Percentiles rank a stretch among this genome's conserved stretches.
Evolutionary conservation across 345 rosid genomes (phyloP).

Genomic region (Alliaria petiolata): DNA sequence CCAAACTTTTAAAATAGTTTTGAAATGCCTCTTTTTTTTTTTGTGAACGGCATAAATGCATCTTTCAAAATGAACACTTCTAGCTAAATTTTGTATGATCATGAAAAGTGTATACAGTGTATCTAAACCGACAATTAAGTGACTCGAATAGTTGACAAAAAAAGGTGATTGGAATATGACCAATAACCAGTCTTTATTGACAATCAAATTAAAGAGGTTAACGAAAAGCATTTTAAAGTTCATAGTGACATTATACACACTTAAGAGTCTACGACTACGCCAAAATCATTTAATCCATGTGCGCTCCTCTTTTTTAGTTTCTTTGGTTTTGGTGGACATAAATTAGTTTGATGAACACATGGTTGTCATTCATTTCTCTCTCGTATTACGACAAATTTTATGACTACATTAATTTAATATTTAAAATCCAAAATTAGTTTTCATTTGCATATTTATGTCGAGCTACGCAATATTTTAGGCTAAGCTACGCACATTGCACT

Average conservation of each 20-base stretch:
- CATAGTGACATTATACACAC: constrained; percentile 7
- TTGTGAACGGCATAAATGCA: too few species aligned
- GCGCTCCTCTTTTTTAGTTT: neutral
- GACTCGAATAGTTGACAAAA: constrained; percentile 20
- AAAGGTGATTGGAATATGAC: constrained; percentile 14
- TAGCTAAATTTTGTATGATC: neutral
- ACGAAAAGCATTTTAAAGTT: constrained; percentile 24
- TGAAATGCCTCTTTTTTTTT: neutral
- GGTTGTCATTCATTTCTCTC: neutral
- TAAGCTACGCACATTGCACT: neutral
- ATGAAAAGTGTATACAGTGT: constrained; percentile 4
- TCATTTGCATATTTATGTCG: neutral
- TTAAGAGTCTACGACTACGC: neutral
- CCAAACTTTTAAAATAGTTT: too few species aligned
- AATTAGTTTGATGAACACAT: neutral
- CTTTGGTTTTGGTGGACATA: neutral
- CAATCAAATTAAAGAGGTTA: constrained; percentile 20
- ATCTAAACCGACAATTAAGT: constrained; percentile 20
- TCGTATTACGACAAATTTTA: neutral
- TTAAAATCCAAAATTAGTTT: neutral
- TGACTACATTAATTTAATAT: neutral
- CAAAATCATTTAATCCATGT: constrained; percentile 28
- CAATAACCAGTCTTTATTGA: constrained; percentile 23
- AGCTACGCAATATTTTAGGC: neutral
- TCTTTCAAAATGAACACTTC: neutral